Evolutionary conservation across 176 grass and related monocot species (phyloP).

Genomic region (Phoenix dactylifera): DNA sequence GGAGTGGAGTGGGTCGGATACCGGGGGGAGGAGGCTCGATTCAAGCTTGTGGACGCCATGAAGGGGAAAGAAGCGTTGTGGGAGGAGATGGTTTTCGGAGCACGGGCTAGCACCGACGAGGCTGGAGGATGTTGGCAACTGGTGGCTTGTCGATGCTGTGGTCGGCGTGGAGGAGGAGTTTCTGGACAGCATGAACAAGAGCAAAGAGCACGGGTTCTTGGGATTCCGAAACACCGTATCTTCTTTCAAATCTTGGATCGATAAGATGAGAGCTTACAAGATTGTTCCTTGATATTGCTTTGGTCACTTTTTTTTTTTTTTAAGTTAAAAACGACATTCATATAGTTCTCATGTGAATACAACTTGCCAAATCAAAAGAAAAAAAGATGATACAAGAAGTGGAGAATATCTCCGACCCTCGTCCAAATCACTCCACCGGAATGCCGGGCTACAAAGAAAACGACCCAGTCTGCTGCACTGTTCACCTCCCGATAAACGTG

Average conservation of each 20-base stretch:
- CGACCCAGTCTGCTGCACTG: too few species aligned
- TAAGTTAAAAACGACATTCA: too few species aligned
- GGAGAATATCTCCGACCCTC: too few species aligned
- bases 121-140: constrained; percentile 51
- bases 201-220: constrained; percentile 88
- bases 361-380: too few species aligned
- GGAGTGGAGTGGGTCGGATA: constrained; percentile 58
- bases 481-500: too few species aligned
- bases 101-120: constrained; percentile 32
- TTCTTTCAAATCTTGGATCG: constrained; percentile 69
- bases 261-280: constrained; percentile 66
- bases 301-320: neutral
- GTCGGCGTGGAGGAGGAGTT: constrained; percentile 16
- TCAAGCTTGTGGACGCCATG: constrained; percentile 54
- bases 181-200: constrained; percentile 83
- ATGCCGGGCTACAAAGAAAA: too few species aligned
- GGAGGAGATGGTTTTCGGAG: constrained; percentile 50
- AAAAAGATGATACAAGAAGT: too few species aligned
- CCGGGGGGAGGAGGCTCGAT: constrained; percentile 45
- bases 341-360: too few species aligned
- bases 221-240: constrained; percentile 61
- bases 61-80: constrained; percentile 47
- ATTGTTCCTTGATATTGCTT: constrained; percentile 49
- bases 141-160: constrained; percentile 44
- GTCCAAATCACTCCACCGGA: too few species aligned